Base-by-base conservation (phyloP, 805 yeast genomes). In the Cyberlindnera sargentensis region DNA sequence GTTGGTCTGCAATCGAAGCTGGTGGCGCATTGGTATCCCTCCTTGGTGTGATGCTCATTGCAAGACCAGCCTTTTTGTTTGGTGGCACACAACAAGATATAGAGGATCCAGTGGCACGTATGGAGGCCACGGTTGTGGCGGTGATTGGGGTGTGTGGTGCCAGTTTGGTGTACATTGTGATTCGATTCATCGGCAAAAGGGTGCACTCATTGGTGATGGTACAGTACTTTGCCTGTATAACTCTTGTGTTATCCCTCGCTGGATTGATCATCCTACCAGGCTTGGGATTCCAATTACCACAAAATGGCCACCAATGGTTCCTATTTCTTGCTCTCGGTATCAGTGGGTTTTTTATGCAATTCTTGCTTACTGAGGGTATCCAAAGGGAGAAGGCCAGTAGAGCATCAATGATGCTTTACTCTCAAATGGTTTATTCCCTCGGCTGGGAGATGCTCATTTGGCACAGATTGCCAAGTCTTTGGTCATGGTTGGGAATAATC, bases 201-300 rank as follows among this genome's bases (percentile, higher is more conserved):
- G 93, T 88, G 2, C 95, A 88, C 62, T 88, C 96, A 0, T 67
- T 89, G 26, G 61, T 88, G 35, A 78, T 87, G 25, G 96, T 89
- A 2, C 75, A 86, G 41, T 83, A 82, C 58, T 87, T 84, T 64
- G 80, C 96, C 0, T 63, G 80, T 34, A 67, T 73, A 37, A 75
- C 85, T 8, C 67, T 76, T 24, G 48, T 84, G 1, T 68, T 82
- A 1, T 72, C 90, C 3, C 58, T 72, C 10, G 37, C 70, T 4
- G 77, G 79, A 10, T 70, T 84, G 11, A 24, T 78, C 0, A 49
- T 76, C 0, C 58, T 77, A 1, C 91, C 95, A 1, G 72, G 78
- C 1, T 62, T 82, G 44, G 56, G 72, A 2, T 80, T 85, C 58
- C 76, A 71, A 45, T 51, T 75, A 2, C 95, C 95, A 1, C 73